Base-by-base conservation (phyloP, 2,329 filamentous ascomycete genomes). In the Ascochyta clinopodiicola region DNA sequence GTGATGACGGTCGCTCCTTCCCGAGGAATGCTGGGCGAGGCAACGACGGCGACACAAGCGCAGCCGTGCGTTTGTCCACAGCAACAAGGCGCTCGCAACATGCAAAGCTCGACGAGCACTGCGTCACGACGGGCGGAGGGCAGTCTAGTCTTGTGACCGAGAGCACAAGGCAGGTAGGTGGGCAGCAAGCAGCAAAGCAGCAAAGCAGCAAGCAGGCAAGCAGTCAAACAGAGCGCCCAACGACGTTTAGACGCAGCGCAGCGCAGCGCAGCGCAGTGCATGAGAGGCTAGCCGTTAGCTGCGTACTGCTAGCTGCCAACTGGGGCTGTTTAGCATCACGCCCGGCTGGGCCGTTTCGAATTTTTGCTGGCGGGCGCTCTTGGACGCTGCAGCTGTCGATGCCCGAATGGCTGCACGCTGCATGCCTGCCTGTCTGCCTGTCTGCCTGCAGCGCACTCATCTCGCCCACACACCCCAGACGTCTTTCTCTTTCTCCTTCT, bases 181-280 rank as follows among this genome's bases (percentile, higher is more conserved):
- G 54, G 54, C 54, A 57, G 39, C 55, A 53, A 45, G 48, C 29
- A 36, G 19, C 4, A 10, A 5, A 6, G 22, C 22, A 4, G 22
- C 22, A 4, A 24, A 24, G 6, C 22, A 6, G 22, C 22, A 24
- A 24, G 6, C 29, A 31, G 12, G 10, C 29, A 12, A 15, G 29
- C 55, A 25, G 17, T 17, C 17, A 17, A 17, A 17, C 17, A 17
- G 59, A 52, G 61, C 52, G 66, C 66, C 66, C 66, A 66, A 68
- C 66, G 57, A 62, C 53, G 52, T 45, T 53, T 54, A 57, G 57
- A 62, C 58, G 60, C 64, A 65, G 60, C 58, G 65, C 65, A 64
- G 66, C 58, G 65, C 65, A 64, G 66, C 56, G 61, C 56, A 47
- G 49, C 22, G 29, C 29, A 31, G 29, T 12, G 29, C 29, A 31